Percentiles rank a stretch among this genome's conserved stretches.
Evolutionary conservation across 2,329 filamentous ascomycete species (phyloP).

Genomic region (Emericellopsis cladophorae): DNA sequence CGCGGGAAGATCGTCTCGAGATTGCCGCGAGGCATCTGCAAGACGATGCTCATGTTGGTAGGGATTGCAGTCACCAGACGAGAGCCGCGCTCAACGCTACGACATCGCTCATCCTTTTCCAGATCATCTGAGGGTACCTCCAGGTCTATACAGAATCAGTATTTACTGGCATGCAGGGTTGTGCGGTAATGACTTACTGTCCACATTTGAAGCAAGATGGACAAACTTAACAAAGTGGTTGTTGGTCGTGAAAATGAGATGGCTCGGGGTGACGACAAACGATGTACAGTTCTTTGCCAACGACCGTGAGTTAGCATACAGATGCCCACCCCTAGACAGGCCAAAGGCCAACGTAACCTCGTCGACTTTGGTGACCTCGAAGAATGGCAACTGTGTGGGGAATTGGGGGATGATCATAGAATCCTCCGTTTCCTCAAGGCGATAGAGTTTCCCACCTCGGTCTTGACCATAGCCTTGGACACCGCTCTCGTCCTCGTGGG

Average conservation of each 20-base stretch:
- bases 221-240: slow-evolving; percentile 92
- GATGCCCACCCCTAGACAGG: slow-evolving; percentile 60
- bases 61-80: slow-evolving; percentile 82
- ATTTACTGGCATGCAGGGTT: neutral
- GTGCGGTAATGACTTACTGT: slow-evolving; percentile 39
- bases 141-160: slow-evolving; percentile 43
- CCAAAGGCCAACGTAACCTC: slow-evolving; percentile 40
- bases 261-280: slow-evolving; percentile 66
- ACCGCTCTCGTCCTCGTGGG: slow-evolving; percentile 14
- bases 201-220: slow-evolving; percentile 50
- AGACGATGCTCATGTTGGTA: slow-evolving; percentile 68
- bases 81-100: slow-evolving; percentile 82
- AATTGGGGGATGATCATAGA: slow-evolving; percentile 25
- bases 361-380: slow-evolving; percentile 30
- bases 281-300: slow-evolving; percentile 86
- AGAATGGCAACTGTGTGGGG: slow-evolving; percentile 37
- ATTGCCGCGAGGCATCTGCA: slow-evolving; percentile 95
- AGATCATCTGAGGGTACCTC: slow-evolving; percentile 79
- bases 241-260: slow-evolving; percentile 85
- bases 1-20: slow-evolving; percentile 89
- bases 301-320: slow-evolving; percentile 65
- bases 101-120: slow-evolving; percentile 81
- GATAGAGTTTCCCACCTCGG: slow-evolving; percentile 28
- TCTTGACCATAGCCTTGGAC: slow-evolving; percentile 31
- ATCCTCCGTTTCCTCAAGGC: slow-evolving; percentile 17